Percentiles rank a stretch among this genome's conserved stretches.
Conservation (phyloP, 805 yeast species). For the Kodamaea laetipori region DNA sequence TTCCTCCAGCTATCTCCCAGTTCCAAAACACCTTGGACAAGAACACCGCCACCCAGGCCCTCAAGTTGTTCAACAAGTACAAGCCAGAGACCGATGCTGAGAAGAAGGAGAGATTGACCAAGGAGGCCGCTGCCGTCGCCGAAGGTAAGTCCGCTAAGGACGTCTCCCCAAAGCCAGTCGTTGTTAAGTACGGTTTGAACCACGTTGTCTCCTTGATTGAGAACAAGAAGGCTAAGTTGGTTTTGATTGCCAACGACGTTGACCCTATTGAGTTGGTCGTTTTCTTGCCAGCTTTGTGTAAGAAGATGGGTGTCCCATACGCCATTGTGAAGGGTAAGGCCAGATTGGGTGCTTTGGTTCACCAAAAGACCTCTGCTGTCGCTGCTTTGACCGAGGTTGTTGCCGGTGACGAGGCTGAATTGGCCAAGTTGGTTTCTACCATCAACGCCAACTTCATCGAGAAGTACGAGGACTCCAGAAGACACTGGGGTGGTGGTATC, state of each 20-base stretch:
- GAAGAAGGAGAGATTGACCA: constrained; percentile 98
- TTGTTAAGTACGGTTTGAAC: constrained; percentile 97
- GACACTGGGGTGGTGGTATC: constrained; percentile 99
- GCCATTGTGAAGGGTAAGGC: constrained; percentile 98
- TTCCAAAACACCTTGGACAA: constrained; percentile 95
- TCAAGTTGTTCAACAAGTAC: constrained; percentile 98
- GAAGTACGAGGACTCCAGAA: constrained; percentile 93
- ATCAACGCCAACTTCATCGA: constrained; percentile 91
- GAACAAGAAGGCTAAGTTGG: constrained; percentile 98
- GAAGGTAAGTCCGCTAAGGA: constrained; percentile 97
- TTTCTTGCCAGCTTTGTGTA: constrained; percentile 97
- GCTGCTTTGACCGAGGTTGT: constrained; percentile 96
- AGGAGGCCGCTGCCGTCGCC: constrained; percentile 98
- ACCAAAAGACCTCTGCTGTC: constrained; percentile 96
- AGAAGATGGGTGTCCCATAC: constrained; percentile 99
- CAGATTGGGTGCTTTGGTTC: constrained; percentile 95
- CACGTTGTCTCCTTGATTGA: constrained; percentile 96
- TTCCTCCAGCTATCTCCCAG: constrained; percentile 98
- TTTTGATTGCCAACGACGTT: constrained; percentile 96
- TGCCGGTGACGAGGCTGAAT: constrained; percentile 92
- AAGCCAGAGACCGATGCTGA: constrained; percentile 97
- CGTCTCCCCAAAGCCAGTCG: constrained; percentile 95
- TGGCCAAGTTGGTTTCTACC: constrained; percentile 90
- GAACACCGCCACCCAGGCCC: constrained; percentile 97
- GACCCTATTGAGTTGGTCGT: constrained; percentile 98